Base-by-base conservation (phyloP, 768 basidiomycete genomes). In the Pisolithus albus region DNA sequence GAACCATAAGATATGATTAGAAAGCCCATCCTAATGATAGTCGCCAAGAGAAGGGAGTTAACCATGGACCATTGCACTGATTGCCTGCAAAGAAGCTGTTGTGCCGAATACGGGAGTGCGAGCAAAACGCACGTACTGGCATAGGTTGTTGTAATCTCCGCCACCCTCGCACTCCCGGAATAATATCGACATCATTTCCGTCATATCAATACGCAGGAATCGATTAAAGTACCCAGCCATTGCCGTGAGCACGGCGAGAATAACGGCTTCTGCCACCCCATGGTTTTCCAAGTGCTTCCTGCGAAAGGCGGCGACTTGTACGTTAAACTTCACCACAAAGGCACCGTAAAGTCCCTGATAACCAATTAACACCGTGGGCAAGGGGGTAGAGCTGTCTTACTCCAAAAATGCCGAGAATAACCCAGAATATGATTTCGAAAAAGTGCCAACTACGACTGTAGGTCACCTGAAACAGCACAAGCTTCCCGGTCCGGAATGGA, bases 401-500 rank as follows among this genome's bases (percentile, higher is more conserved):
- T 45, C 96, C 96, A 66, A 99, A 99, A 55, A 98, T 78, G 9
- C 96, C 96, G 39, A 99, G 81, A 52, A 98, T 81, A 49, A 98
- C 77, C 69, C 94, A 99, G 67, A 95, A 95, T 16, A 96, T 86
- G 47, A 99, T 89, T 64, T 98, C 96, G 63, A 98, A 98, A 71
- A 95, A 97, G 64, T 98, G 96, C 96, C 96, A 99, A 61, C 93
- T 92, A 30, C 95, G 80, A 64, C 88, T 89, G 67, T 98, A 99
- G 2, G 93, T 94, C 60, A 99, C 92, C 64, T 97, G 94, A 73
- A 99, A 99, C 54, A 98, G 72, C 62, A 99, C 96, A 24, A 99
- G 82, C 66, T 98, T 98, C 19, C 95, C 96, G 0, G 96, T 98
- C 36, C 94, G 81, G 72, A 92, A 99, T 2, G 96, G 96, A 64